These are phyloP conservation scores for Gaertneriomyces semiglobifer DNA, from an alignment of 192 early-diverging fungal species.

Conservation along the genomic window DNA sequence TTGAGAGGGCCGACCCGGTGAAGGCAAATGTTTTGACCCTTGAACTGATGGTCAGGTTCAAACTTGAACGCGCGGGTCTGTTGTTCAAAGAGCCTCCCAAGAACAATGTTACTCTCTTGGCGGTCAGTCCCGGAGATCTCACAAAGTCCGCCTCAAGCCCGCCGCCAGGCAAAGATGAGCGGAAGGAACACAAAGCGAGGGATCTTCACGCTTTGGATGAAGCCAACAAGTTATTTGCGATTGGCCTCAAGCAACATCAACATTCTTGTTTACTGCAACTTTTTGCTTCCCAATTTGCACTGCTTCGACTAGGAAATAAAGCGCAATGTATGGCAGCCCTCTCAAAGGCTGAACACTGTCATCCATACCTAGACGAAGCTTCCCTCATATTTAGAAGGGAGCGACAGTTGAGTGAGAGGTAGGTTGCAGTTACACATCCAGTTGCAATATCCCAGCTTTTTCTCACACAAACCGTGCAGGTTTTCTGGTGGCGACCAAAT, in stretches of 20 bases:
- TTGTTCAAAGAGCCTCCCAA: constrained; percentile 29
- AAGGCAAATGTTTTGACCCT: constrained; percentile 25
- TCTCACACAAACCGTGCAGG: too few species aligned
- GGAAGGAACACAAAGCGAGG: background rate
- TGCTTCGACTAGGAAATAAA: constrained; percentile 41
- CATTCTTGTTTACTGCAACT: constrained; percentile 38
- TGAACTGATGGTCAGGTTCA: constrained; percentile 41
- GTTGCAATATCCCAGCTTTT: too few species aligned
- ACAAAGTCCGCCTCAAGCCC: background rate
- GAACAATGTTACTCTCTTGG: constrained; percentile 1
- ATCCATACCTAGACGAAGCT: constrained; percentile 41
- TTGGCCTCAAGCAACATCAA: constrained; percentile 23
- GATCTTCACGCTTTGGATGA: constrained; percentile 28
- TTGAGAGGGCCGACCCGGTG: constrained; percentile 23
- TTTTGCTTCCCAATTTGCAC: constrained; percentile 37
- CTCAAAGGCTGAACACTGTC: constrained; percentile 35
- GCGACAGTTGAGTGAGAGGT: constrained; percentile 43
- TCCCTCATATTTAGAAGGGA: constrained; percentile 46
- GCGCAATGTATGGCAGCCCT: constrained; percentile 41
- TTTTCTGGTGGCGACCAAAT: too few species aligned
- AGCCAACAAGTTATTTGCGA: constrained; percentile 24
- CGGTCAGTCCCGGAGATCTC: constrained; percentile 27
- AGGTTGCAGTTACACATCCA: background rate
- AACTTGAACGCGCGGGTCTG: constrained; percentile 20
- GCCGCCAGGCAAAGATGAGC: background rate